phyloP scores from a whole-genome alignment of 176 grass and related monocot species.

The Pontederia paniculata region DNA sequence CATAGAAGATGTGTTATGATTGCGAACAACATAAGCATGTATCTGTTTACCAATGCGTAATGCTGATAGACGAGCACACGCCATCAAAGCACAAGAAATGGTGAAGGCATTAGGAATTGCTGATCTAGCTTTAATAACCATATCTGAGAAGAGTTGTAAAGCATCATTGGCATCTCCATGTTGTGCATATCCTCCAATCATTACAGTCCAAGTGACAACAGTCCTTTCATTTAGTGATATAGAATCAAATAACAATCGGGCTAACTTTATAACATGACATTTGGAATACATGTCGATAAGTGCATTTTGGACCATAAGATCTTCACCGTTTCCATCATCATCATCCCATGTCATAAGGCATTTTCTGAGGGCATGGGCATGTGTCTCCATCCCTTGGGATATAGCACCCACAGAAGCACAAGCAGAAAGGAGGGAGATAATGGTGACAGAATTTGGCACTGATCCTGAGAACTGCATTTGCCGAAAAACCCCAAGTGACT shows the following conservation, averaged over 20 bases:
- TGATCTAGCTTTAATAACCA: constrained; percentile 34
- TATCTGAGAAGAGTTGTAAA: constrained; percentile 47
- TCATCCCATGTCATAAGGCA: constrained; percentile 32
- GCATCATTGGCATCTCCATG: constrained; percentile 65
- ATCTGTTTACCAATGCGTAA: constrained; percentile 69
- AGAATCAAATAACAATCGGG: constrained; percentile 47
- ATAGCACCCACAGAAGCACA: constrained; percentile 67
- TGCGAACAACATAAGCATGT: constrained; percentile 56
- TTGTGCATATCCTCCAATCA: constrained; percentile 84
- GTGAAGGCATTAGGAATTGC: constrained; percentile 60
- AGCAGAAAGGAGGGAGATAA: constrained; percentile 72
- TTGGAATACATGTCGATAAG: constrained; percentile 97
- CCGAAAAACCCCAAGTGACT: constrained; percentile 46
- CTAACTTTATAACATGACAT: constrained; percentile 47
- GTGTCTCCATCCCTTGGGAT: constrained; percentile 58
- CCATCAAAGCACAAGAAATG: constrained; percentile 73
- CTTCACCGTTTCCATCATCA: constrained; percentile 29
- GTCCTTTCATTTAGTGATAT: constrained; percentile 43
- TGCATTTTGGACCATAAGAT: constrained; percentile 66
- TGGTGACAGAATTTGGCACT: constrained; percentile 60
- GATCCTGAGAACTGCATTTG: constrained; percentile 52
- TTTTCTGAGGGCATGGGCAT: constrained; percentile 74
- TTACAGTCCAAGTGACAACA: constrained; percentile 89
- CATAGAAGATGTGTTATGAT: constrained; percentile 24
- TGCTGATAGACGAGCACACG: constrained; percentile 61